Evolutionary conservation across 192 early-diverging fungal genomes (phyloP).

Genomic region (Coemansia sp.): DNA sequence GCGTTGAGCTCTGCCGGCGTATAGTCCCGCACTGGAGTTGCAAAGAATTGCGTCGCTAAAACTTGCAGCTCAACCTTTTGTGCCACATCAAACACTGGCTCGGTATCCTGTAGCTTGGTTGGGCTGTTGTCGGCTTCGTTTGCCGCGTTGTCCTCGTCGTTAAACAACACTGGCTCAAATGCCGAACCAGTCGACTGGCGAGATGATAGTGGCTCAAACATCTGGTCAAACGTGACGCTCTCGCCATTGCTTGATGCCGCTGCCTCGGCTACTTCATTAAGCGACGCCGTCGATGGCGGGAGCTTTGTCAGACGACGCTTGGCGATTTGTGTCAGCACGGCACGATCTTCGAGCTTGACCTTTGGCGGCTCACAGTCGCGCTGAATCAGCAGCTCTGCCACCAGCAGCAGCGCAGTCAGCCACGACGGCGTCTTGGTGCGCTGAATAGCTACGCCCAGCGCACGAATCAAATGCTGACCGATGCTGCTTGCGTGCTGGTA

Average conservation of each 20-base stretch:
- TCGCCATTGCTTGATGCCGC: conserved; percentile 2
- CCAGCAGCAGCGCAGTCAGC: conserved; percentile 42
- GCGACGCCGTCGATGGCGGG: conserved; percentile 32
- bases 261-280: conserved; percentile 14
- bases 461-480: conserved; percentile 22
- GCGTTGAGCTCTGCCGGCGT: conserved; percentile 56
- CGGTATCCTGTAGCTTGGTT: background rate
- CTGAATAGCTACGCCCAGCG: conserved; percentile 32
- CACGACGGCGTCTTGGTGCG: conserved; percentile 31
- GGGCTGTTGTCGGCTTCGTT: background rate
- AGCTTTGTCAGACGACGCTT: conserved; percentile 46
- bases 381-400: conserved; percentile 46
- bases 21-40: conserved; percentile 16
- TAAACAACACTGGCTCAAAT: conserved; percentile 22
- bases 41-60: conserved; percentile 31
- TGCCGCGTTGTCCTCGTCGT: conserved; percentile 1
- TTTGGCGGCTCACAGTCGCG: conserved; percentile 36
- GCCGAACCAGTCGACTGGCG: conserved; percentile 8
- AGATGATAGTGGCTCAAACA: conserved; percentile 9
- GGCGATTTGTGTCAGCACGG: conserved; percentile 41
- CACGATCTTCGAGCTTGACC: conserved; percentile 22
- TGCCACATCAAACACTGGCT: conserved; percentile 30
- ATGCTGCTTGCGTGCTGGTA: conserved; percentile 22
- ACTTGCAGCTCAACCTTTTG: conserved; percentile 35
- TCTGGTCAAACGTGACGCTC: conserved; percentile 7